These are phyloP conservation scores for Ceratocystis cubensis DNA, from an alignment of 2,329 filamentous ascomycete species.

Conservation along the genomic window DNA sequence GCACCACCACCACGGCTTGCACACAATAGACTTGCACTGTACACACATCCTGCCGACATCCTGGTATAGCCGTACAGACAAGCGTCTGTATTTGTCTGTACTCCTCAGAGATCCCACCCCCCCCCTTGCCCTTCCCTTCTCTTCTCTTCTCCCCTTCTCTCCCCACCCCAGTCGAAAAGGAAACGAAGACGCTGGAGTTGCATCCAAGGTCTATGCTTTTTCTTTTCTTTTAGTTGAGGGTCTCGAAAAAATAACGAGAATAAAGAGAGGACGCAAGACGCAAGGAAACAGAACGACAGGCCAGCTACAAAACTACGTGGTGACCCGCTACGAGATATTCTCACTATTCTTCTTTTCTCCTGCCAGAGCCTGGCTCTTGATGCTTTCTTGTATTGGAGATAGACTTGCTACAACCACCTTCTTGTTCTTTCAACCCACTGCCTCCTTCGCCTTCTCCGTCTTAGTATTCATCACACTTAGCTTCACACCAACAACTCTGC, in stretches of 20 bases:
- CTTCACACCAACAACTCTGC: background rate
- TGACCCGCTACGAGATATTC: conserved; percentile 10
- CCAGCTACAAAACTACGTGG: conserved; percentile 19
- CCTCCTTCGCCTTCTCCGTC: conserved; percentile 4
- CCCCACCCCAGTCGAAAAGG: conserved; percentile 11
- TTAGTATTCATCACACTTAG: background rate
- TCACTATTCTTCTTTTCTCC: conserved; percentile 6
- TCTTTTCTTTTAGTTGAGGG: conserved; percentile 1
- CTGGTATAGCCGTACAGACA: background rate
- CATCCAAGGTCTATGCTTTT: conserved; percentile 19
- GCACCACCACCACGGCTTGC: too few relatives aligned
- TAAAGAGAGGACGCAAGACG: background rate
- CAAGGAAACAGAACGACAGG: conserved; percentile 10
- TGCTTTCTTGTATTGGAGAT: background rate
- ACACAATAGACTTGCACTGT: background rate
- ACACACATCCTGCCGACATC: background rate
- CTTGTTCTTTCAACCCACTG: background rate
- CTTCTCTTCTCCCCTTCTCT: background rate
- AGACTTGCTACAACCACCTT: background rate
- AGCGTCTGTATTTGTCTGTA: conserved; percentile 8
- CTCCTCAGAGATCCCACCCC: background rate
- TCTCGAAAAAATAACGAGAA: conserved; percentile 3
- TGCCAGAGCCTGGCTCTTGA: conserved; percentile 18
- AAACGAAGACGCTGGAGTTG: conserved; percentile 19
- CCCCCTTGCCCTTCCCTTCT: background rate